Base-by-base conservation (phyloP, 495 filamentous ascomycete species). In the Aspergillus coremiiformis region DNA sequence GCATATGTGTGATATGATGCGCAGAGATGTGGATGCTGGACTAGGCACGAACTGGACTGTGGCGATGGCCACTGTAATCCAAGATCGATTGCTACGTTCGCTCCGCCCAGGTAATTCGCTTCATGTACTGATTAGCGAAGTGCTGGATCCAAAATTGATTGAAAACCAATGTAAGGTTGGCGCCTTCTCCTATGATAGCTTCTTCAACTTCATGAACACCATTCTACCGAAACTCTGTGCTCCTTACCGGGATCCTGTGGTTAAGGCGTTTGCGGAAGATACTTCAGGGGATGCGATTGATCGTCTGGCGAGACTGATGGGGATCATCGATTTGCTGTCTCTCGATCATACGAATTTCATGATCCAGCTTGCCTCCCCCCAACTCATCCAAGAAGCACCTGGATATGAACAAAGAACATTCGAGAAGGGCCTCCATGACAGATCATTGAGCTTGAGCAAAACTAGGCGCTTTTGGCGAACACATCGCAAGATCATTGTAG, bases 341-440 rank as follows among this genome's bases (percentile, higher is more conserved):
- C 80, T 96, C 48, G 93, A 98, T 63, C 91, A 96, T 60, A 87
- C 90, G 7, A 98, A 98, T 64, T 97, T 93, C 60, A 80, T 95
- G 67, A 78, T 98, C 10, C 85, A 85, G 60, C 72, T 87, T 27
- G 83, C 85, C 0, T 89, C 89, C 0, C 89, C 90, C 1, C 80
- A 81, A 29, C 82, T 98, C 23, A 84, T 96, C 42, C 80, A 88
- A 53, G 84, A 95, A 54, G 87, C 87, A 3, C 72, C 83, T 0
- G 78, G 80, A 0, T 96, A 97, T 65, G 93, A 98, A 65, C 76
- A 84, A 24, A 79, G 84, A 48, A 76, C 76, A 12, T 97, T 98
- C 54, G 78, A 83, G 3, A 76, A 84, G 22, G 82, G 84, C 17
- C 54, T 96, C 12, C 78, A 83, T 24, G 72, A 80, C 39, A 82